Evolutionary conservation across 2,329 filamentous ascomycete species (phyloP), one percentile per base, ranked within the genome.

Genomic region (Nigrograna mackinnonii): DNA sequence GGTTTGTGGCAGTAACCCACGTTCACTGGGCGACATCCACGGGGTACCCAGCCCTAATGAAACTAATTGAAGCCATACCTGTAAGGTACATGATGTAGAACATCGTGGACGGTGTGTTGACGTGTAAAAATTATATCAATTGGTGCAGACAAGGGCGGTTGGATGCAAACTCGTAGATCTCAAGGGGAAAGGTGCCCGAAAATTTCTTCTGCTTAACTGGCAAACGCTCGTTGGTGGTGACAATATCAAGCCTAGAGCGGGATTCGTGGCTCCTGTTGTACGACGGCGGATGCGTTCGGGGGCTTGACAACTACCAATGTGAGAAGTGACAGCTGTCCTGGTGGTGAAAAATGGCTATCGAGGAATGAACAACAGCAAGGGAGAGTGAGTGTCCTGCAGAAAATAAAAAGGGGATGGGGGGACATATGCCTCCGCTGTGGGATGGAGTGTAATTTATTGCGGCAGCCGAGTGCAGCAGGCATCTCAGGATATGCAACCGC

Each of bases 1-100:
- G 40, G 37, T 19, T 45, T 41, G 40, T 33, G 48, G 35, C 43
- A 6, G 21, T 35, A 36, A 46, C 40, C 37, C 41, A 7, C 30
- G 17, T 11, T 43, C 39, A 13, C 47, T 43, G 44, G 14, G 35
- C 36, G 39, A 17, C 39, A 49, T 46, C 44, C 37, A 48, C 48
- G 28, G 32, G 31, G 32, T 26, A 43, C 30, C 35, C 28, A 22
- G 44, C 26, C 42, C 30, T 35, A 46, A 49, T 28, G 43, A 41
- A 26, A 51, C 18, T 35, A 43, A 45, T 38, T 40, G 36, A 54
- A 39, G 41, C 40, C 67, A 50, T 67, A 71, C 68, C 67, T 63
- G 66, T 70, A 46, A 71, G 63, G 56, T 71, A 71, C 66, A 70
- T 70, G 48, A 70, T 65, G 57, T 71, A 71, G 57, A 70, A 70